Base-by-base conservation (phyloP, 495 filamentous ascomycete species). In the Podospora bellae-mahoneyi region DNA sequence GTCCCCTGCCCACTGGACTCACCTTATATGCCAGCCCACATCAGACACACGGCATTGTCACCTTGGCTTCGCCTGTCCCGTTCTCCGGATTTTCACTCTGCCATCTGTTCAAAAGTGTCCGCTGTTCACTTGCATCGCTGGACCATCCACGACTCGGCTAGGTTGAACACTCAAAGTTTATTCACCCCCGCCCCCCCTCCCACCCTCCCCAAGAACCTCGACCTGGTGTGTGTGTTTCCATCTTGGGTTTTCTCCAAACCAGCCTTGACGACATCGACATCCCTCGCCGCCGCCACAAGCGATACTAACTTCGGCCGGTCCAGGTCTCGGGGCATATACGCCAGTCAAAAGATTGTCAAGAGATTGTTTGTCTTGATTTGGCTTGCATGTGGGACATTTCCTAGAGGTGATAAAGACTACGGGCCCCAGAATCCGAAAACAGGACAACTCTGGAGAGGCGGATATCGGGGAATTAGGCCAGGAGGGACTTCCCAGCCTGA, bases 1-100 rank as follows among this genome's bases (percentile, higher is more conserved):
- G 65, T 34, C 44, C 64, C 65, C 62, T 65, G 39, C 39, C 39
- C 39, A 48, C 39, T 48, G 39, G 39, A 48, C 39, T 48, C 39
- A 58, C 32, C 59, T 62, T 48, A 20, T 18, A 39, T 62, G 19
- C 4, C 64, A 26, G 28, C 68, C 27, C 60, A 19, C 59, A 32
- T 44, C 64, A 69, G 72, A 68, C 68, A 62, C 62, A 73, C 72
- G 73, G 73, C 74, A 73, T 72, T 73, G 63, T 66, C 20, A n/a
- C 27, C 62, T 57, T 75, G 62, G 61, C 61, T 60, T 72, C 65
- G 58, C 68, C 68, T 34, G 60, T 64, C 64, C 70, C 69, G 67
- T 61, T 69, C 67, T 73, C 69, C 71, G 71, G 74, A 73, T 74
- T 71, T 68, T 20, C 65, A 65, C 65, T 23, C 66, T 64, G 58